Evolutionary conservation across 2,329 filamentous ascomycete genomes (phyloP).

Genomic region (Aureobasidium sp.): DNA sequence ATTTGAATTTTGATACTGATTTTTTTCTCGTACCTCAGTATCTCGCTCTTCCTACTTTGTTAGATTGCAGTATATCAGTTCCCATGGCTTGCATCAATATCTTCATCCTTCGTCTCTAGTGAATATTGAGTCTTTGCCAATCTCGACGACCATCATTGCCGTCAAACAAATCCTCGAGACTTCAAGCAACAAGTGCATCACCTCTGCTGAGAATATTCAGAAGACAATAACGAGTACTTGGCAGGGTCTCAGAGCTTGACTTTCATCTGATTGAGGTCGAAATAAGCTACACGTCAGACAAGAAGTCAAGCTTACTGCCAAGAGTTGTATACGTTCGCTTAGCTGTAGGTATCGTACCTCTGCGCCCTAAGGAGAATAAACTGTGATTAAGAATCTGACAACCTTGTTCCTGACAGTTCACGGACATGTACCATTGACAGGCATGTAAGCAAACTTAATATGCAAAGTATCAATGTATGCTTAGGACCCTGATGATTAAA

Average conservation of each 20-base stretch:
- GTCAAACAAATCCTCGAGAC: neutral
- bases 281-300: neutral
- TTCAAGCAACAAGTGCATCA: neutral
- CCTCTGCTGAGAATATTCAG: neutral
- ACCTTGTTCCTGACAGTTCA: too few species aligned
- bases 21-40: neutral
- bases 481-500: too few species aligned
- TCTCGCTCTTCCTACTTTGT: neutral
- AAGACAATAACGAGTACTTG: neutral
- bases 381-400: neutral
- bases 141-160: neutral
- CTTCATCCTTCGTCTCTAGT: neutral
- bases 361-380: neutral
- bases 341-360: neutral
- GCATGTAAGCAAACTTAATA: too few species aligned
- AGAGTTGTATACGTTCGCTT: neutral
- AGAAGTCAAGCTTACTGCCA: neutral
- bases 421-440: too few species aligned
- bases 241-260: neutral
- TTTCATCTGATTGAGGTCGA: neutral
- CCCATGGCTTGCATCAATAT: neutral
- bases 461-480: too few species aligned
- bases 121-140: neutral
- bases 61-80: neutral
- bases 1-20: neutral